A percentile compares a stretch with the other conserved stretches of the same genome.
Evolutionary conservation across 176 grass and related monocot genomes (phyloP).

Genomic region (Oropetium thomaeum): DNA sequence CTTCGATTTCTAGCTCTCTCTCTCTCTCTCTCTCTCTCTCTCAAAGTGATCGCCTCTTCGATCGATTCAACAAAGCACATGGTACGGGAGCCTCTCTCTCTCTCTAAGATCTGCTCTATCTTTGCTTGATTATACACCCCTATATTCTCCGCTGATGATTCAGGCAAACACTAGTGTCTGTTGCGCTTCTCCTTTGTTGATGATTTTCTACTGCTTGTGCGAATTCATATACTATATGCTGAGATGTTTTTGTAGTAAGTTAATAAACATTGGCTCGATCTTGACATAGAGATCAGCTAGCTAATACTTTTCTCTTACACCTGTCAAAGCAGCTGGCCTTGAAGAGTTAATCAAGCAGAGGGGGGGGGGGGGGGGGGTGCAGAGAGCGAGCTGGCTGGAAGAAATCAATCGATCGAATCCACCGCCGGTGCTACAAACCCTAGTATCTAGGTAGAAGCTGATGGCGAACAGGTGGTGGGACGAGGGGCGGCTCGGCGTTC

Average conservation of each 20-base stretch:
- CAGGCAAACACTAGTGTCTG: neutral
- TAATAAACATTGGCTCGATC: neutral
- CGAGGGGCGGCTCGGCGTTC: constrained; percentile 48
- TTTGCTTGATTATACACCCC: neutral
- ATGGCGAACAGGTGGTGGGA: constrained; percentile 81
- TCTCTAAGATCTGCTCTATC: neutral
- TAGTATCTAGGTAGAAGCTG: neutral
- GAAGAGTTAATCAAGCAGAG: neutral
- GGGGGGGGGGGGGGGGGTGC: no score
- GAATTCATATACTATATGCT: neutral
- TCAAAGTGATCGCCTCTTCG: constrained; percentile 1
- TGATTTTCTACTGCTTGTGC: no score
- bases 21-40: neutral
- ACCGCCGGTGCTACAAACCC: neutral
- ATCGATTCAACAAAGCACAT: constrained; percentile 13
- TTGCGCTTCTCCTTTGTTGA: neutral
- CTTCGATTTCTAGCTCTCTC: neutral
- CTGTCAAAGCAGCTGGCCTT: neutral
- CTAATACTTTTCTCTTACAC: neutral
- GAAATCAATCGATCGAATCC: neutral
- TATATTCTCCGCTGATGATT: no score
- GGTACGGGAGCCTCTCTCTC: constrained; percentile 10
- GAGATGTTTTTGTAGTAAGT: neutral
- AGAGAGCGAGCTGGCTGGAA: neutral
- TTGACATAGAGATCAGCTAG: neutral